phyloP scores from a whole-genome alignment of 1,284 basidiomycete genomes.

The Rhodotorula sp. region DNA sequence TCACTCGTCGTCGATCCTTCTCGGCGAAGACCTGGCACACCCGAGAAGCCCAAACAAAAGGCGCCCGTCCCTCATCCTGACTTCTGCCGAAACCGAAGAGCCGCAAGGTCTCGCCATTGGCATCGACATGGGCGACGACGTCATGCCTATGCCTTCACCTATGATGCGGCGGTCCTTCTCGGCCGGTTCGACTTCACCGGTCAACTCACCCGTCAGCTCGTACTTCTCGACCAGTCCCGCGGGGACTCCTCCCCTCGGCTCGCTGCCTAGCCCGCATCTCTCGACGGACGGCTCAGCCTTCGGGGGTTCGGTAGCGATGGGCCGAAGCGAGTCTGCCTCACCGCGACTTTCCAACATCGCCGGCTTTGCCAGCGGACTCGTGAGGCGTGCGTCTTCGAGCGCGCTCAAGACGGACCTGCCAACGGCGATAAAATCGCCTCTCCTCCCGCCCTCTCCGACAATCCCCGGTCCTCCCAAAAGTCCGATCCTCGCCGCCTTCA shows the following conservation, averaged over 20 bases:
- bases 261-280: conserved; percentile 20
- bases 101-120: conserved; percentile 29
- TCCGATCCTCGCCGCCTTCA: conserved; percentile 10
- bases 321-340: conserved; percentile 26
- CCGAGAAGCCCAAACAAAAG: conserved; percentile 4
- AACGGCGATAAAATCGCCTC: conserved; percentile 20
- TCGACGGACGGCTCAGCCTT: conserved; percentile 10
- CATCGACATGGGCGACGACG: conserved; percentile 17
- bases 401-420: conserved; percentile 27
- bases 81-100: conserved; percentile 27
- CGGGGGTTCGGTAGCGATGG: conserved; percentile 8
- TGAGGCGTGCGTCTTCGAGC: conserved; percentile 29
- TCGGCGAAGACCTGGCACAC: conserved; percentile 26
- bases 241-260: conserved; percentile 20
- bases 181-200: conserved; percentile 14
- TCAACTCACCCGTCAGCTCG: conserved; percentile 4
- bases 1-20: conserved; percentile 23
- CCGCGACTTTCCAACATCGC: conserved; percentile 31
- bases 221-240: conserved; percentile 28
- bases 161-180: conserved; percentile 21
- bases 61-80: conserved; percentile 37
- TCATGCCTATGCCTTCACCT: conserved; percentile 5
- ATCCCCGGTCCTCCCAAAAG: conserved; percentile 14
- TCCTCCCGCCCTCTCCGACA: conserved; percentile 15
- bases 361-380: conserved; percentile 35